phyloP scores from a whole-genome alignment of 441 rosid species.

The Oxalis stricta region DNA sequence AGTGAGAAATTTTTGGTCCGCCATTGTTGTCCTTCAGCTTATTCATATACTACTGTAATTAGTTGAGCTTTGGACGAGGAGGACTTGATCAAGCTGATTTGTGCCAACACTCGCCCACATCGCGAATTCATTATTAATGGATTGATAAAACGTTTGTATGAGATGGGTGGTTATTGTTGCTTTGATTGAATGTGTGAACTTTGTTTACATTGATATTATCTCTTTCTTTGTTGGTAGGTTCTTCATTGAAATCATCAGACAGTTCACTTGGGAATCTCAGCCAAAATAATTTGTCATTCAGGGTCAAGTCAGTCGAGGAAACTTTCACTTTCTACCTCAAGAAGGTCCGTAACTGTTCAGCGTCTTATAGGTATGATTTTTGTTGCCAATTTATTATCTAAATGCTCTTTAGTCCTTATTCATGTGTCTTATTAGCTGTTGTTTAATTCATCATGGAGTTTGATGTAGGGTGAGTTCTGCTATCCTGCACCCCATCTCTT shows the following conservation, averaged over 20 bases:
- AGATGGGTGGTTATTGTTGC: neutral
- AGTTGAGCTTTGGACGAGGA: too few relatives aligned
- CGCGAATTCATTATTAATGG: too few relatives aligned
- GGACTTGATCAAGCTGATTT: too few relatives aligned
- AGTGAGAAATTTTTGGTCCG: too few relatives aligned
- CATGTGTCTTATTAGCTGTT: neutral
- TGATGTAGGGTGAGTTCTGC: neutral
- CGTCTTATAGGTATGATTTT: conserved; percentile 50
- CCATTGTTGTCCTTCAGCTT: too few relatives aligned
- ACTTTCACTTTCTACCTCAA: conserved; percentile 26
- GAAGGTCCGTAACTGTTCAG: conserved; percentile 36
- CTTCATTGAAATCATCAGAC: conserved; percentile 18
- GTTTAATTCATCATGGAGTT: neutral
- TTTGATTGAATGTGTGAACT: too few relatives aligned
- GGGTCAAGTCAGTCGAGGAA: conserved; percentile 21
- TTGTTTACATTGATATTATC: neutral
- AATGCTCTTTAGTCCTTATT: neutral
- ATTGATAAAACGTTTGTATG: conserved; percentile 4
- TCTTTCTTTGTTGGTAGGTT: conserved; percentile 20
- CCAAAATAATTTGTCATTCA: conserved; percentile 27
- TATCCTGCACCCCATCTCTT: too few relatives aligned
- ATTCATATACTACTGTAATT: too few relatives aligned
- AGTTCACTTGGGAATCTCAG: conserved; percentile 13
- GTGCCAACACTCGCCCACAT: too few relatives aligned
- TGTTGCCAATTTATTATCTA: neutral